Evolutionary conservation across 805 yeast genomes (phyloP), one percentile per base, ranked within the genome.

Genomic region (Metschnikowia proteae): DNA sequence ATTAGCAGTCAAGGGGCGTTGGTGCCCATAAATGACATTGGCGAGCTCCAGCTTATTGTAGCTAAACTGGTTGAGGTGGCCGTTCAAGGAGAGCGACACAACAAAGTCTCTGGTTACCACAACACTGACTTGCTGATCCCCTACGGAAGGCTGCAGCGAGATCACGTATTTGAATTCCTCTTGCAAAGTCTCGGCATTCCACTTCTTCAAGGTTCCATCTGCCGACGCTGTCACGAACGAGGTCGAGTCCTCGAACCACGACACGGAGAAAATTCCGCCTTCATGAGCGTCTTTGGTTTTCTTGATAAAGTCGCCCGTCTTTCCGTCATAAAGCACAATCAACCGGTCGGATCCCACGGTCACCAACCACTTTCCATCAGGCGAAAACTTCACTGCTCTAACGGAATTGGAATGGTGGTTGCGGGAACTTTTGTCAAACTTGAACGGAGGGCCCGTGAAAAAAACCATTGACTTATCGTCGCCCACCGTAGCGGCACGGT

Each of bases 381-480:
- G 89, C 3, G 96, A 82, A 63, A 83, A 94, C 55, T 80, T 78
- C 6, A 89, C 94, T 59, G 84, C 96, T 56, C 89, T 78, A 27
- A 88, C 81, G 53, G 88, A 85, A 61, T 87, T 89, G 13, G 81
- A 71, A 65, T 92, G 97, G 56, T 82, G 73, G 4, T 83, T 85
- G 57, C 95, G 76, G 42, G 82, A 80, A 60, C 91, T 81, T 38
- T 80, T 76, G 38, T 79, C 75, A 62, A 92, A 94, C 64, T 88
- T 88, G 76, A 91, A 94, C 0, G 99, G 99, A 3, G 97, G 97
- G 1, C 98, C 98, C 46, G 83, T 82, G 62, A 79, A 82, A 62
- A 90, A 90, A 1, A 91, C 96, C 55, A 91, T 67, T 1, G 88
- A 84, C 46, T 83, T 82, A 64, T 94, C 98, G 62, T 91, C 97